Evolutionary conservation across 2,329 filamentous ascomycete species (phyloP).

Genomic region (Cytospora paraplurivora): DNA sequence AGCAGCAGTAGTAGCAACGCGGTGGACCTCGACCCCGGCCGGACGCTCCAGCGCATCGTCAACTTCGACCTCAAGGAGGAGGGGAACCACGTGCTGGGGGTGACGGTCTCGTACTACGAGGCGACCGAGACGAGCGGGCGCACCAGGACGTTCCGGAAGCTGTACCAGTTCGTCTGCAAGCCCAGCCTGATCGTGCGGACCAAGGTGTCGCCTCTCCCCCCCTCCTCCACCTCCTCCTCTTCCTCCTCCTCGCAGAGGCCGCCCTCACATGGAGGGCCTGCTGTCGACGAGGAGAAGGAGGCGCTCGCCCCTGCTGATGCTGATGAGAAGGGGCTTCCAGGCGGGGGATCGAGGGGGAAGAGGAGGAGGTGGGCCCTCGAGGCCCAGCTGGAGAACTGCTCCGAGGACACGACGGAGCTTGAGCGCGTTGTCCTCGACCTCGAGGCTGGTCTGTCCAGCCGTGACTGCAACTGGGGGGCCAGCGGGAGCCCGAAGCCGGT

Average conservation of each 20-base stretch:
- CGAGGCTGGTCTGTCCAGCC: slow-evolving; percentile 52
- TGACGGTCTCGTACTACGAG: slow-evolving; percentile 94
- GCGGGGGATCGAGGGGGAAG: slow-evolving; percentile 26
- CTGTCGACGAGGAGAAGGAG: slow-evolving; percentile 31
- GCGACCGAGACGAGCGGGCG: slow-evolving; percentile 70
- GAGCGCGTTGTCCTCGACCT: slow-evolving; percentile 64
- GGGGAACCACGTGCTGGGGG: slow-evolving; percentile 88
- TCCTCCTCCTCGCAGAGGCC: slow-evolving; percentile 14
- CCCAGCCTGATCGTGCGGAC: slow-evolving; percentile 87
- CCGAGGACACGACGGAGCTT: slow-evolving; percentile 78
- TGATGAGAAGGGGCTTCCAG: slow-evolving; percentile 10
- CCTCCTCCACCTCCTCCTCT: too few species aligned
- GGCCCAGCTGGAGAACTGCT: slow-evolving; percentile 93
- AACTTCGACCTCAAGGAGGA: slow-evolving; percentile 90
- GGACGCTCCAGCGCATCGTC: slow-evolving; percentile 79
- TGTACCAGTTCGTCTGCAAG: slow-evolving; percentile 96
- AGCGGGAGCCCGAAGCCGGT: slow-evolving; percentile 52
- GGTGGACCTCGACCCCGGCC: slow-evolving; percentile 59
- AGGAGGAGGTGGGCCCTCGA: slow-evolving; percentile 72
- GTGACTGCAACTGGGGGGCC: slow-evolving; percentile 60
- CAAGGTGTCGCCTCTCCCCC: slow-evolving; percentile 70
- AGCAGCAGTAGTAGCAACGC: too few species aligned
- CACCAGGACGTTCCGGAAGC: slow-evolving; percentile 84
- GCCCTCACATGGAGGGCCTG: slow-evolving; percentile 27
- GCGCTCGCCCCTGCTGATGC: slow-evolving; percentile 16